phyloP scores from a whole-genome alignment of 441 rosid species.

The Pelargonium australe region DNA sequence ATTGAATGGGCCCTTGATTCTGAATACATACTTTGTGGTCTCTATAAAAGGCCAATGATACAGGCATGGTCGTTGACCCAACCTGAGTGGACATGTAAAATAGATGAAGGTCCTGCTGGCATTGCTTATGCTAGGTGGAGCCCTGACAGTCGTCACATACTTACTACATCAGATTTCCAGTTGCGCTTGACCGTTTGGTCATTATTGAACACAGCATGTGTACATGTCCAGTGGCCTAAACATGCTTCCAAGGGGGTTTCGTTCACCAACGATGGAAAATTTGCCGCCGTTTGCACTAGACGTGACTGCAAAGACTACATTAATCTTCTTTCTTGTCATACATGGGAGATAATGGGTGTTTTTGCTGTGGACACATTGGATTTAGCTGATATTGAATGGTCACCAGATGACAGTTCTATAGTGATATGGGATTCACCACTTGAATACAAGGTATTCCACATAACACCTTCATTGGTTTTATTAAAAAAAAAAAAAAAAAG shows the following conservation, averaged over 20 bases:
- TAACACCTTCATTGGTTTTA: constrained; percentile 7
- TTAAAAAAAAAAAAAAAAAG: neutral
- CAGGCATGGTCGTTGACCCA: constrained; percentile 91
- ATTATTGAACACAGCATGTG: constrained; percentile 82
- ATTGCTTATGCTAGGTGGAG: constrained; percentile 98
- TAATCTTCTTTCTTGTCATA: constrained; percentile 74
- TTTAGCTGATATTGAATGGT: constrained; percentile 92
- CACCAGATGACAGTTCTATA: constrained; percentile 85
- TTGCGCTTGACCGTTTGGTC: constrained; percentile 92
- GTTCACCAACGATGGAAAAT: constrained; percentile 83
- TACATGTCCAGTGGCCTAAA: constrained; percentile 95
- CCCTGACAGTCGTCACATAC: constrained; percentile 93
- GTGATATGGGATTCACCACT: constrained; percentile 89
- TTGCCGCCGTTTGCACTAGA: constrained; percentile 79
- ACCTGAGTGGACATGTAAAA: constrained; percentile 98
- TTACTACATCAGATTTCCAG: constrained; percentile 88
- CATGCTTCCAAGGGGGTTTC: constrained; percentile 83
- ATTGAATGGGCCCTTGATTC: constrained; percentile 98
- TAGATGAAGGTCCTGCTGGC: constrained; percentile 96
- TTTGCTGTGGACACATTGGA: constrained; percentile 85
- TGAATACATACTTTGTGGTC: constrained; percentile 89
- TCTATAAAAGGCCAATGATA: constrained; percentile 79
- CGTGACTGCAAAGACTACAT: constrained; percentile 91
- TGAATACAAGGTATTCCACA: constrained; percentile 63
- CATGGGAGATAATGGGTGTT: constrained; percentile 95